Evolutionary conservation across 2,329 filamentous ascomycete genomes (phyloP), one percentile per base, ranked within the genome.

Genomic region (Beauveria bassiana): DNA sequence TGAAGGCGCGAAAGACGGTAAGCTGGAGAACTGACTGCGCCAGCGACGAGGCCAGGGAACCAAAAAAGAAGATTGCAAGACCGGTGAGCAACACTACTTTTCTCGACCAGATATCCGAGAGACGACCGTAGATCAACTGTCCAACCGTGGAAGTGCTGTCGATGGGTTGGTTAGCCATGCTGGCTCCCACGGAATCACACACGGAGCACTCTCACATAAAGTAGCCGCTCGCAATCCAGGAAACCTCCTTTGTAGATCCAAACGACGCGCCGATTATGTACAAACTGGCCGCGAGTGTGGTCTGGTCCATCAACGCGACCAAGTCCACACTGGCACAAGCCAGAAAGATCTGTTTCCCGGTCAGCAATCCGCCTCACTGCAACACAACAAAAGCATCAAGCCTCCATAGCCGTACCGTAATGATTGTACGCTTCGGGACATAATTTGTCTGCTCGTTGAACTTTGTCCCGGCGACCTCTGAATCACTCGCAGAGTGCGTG

Each of bases 361-460:
- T 70, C 62, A 69, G 63, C 31, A 47, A 8, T 9, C 14, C 31
- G 8, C 18, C 34, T 38, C 14, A 1, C 34, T 16, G 34, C 34
- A 38, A 38, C 12, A 38, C 4, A 38, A 1, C 3, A 38, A 16
- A 38, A 6, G 34, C 34, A 16, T 16, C 5, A 16, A 38, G 26
- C 26, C n/a, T 31, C 26, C 7, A 7, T 9, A 18, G 2, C 16
- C 67, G 62, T 69, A 81, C 80, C n/a, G 75, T 82, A 65, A 83
- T 78, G 54, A 83, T 82, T 1, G 73, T 80, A 26, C 73, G 72
- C 55, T 67, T 75, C 5, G 80, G 78, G 3, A 83, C 79, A 72
- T 82, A 83, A 64, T 82, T 81, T 18, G 81, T 83, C 67, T 83
- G 81, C 64, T 83, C 81, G 47, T 81, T 83, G 70, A 83, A 82